These are phyloP conservation scores for Saccharomyces pastorianus DNA, from an alignment of 1,139 yeast genomes.

Conservation along the genomic window DNA sequence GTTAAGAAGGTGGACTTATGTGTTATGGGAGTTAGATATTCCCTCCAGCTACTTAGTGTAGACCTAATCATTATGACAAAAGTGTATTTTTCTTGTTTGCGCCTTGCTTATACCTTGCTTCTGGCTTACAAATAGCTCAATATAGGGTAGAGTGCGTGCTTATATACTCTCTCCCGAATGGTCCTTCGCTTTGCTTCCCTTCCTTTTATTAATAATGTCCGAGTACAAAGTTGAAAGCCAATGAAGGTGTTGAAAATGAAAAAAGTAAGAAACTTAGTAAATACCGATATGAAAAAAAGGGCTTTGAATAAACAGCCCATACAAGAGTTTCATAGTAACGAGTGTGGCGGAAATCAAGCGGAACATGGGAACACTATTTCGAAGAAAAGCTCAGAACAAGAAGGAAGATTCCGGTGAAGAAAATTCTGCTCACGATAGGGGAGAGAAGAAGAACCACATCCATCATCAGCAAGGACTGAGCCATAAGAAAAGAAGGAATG, in stretches of 20 bases:
- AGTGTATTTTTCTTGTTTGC: constrained; percentile 1
- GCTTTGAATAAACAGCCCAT: not conserved
- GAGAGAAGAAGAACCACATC: not conserved
- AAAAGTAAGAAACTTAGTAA: not conserved
- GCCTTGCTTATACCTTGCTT: not conserved
- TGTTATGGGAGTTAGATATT: constrained; percentile 83
- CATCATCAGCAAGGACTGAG: not conserved
- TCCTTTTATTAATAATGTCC: not conserved
- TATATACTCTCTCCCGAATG: not conserved
- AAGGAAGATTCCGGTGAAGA: not conserved
- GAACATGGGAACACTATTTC: not conserved
- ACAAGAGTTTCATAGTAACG: not conserved
- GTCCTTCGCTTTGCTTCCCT: not conserved
- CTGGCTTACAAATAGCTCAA: not conserved
- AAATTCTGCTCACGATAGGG: not conserved
- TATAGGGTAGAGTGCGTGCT: not conserved
- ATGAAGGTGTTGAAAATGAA: not conserved
- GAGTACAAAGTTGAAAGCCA: not conserved
- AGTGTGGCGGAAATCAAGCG: not conserved
- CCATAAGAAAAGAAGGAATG: not conserved
- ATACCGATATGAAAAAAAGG: not conserved
- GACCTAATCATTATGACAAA: constrained; percentile 44
- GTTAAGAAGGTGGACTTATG: constrained; percentile 72
- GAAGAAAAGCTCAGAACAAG: not conserved
- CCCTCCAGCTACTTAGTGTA: constrained; percentile 75